Conservation (phyloP, 2,329 filamentous ascomycete species). For the Pseudopithomyces chartarum region DNA sequence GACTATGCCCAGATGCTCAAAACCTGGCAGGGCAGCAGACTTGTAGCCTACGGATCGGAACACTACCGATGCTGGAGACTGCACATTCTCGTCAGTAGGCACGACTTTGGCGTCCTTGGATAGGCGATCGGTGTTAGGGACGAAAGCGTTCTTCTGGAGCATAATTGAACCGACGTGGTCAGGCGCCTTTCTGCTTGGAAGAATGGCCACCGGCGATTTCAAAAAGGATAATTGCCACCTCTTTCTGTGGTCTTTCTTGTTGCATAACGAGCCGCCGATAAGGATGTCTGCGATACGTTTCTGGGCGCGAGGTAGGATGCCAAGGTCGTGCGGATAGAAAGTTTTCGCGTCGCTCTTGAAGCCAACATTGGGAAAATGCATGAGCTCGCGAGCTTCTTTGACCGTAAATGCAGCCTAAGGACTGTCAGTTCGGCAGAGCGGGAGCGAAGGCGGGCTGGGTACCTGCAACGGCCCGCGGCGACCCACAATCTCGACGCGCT, state of each 20-base stretch:
- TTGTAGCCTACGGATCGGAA: slow-evolving; percentile 97
- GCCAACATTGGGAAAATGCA: slow-evolving; percentile 73
- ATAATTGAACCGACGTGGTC: slow-evolving; percentile 65
- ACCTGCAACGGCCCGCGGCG: slow-evolving; percentile 87
- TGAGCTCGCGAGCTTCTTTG: slow-evolving; percentile 88
- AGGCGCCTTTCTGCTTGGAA: slow-evolving; percentile 51
- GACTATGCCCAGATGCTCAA: slow-evolving; percentile 72
- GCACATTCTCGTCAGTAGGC: slow-evolving; percentile 50
- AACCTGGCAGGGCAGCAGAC: slow-evolving; percentile 75
- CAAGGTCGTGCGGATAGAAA: slow-evolving; percentile 70
- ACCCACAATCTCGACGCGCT: slow-evolving; percentile 83
- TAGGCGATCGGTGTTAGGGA: slow-evolving; percentile 48
- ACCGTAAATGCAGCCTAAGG: slow-evolving; percentile 89
- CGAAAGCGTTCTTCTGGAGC: slow-evolving; percentile 62
- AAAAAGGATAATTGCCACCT: slow-evolving; percentile 88
- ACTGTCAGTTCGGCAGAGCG: slow-evolving; percentile 9
- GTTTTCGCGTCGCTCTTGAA: slow-evolving; percentile 71
- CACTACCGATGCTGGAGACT: slow-evolving; percentile 70
- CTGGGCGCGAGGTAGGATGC: slow-evolving; percentile 73
- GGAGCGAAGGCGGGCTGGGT: slow-evolving; percentile 22
- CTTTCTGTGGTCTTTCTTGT: slow-evolving; percentile 58
- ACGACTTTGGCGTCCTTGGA: slow-evolving; percentile 58
- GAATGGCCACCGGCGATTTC: slow-evolving; percentile 75
- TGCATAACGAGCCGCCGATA: slow-evolving; percentile 69
- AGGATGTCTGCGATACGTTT: slow-evolving; percentile 82